These are phyloP conservation scores for Udeniomyces megalosporus DNA, from an alignment of 768 basidiomycete species.

Conservation along the genomic window DNA sequence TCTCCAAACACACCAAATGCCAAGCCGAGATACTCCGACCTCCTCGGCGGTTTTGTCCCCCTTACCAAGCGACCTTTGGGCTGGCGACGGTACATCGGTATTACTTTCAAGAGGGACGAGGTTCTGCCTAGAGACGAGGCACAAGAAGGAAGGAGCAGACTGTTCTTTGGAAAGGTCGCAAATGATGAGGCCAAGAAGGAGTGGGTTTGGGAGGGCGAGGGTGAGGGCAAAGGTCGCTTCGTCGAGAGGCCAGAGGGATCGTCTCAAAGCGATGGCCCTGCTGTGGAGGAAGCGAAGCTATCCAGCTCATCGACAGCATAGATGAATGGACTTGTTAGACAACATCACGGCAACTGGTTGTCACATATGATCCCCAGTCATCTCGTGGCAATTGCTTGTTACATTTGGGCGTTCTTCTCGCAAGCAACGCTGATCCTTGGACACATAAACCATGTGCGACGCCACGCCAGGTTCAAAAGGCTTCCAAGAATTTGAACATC, in stretches of 20 bases:
- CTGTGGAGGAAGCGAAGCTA: too few species aligned
- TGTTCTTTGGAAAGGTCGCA: slow-evolving; percentile 34
- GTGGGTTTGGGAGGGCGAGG: neutral
- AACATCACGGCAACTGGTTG: too few species aligned
- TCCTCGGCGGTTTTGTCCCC: slow-evolving; percentile 27
- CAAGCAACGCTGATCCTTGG: too few species aligned
- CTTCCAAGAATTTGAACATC: too few species aligned
- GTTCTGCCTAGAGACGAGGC: slow-evolving; percentile 68
- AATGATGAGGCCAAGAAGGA: neutral
- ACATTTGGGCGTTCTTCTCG: too few species aligned
- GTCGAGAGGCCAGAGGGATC: neutral
- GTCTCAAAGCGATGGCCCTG: neutral
- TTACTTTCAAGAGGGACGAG: slow-evolving; percentile 68
- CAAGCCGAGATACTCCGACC: neutral
- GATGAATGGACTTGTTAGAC: too few species aligned
- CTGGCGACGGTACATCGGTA: slow-evolving; percentile 40
- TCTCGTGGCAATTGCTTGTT: too few species aligned
- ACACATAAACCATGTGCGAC: too few species aligned
- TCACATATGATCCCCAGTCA: too few species aligned
- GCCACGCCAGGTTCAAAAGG: too few species aligned
- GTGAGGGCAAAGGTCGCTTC: neutral
- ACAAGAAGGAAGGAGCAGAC: slow-evolving; percentile 59
- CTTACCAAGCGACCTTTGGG: slow-evolving; percentile 24
- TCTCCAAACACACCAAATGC: slow-evolving; percentile 17
- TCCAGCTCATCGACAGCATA: too few species aligned